Conservation (phyloP, 768 basidiomycete genomes). For the Tulasnella sp. region DNA sequence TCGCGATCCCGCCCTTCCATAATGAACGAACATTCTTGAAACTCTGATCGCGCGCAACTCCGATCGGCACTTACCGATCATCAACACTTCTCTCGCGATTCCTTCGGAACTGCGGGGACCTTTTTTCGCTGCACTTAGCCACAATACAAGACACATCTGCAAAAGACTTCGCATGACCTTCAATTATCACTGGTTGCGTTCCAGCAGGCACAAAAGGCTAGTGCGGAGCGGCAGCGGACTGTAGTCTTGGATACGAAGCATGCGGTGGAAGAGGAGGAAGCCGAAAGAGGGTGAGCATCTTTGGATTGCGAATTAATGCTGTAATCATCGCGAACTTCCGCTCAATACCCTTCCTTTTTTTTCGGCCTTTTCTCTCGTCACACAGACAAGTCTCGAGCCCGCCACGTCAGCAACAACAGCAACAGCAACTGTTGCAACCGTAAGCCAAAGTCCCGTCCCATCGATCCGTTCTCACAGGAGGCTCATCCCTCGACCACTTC, state of each 20-base stretch:
- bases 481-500: neutral
- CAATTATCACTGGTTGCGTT: constrained; percentile 88
- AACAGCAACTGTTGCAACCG: constrained; percentile 35
- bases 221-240: constrained; percentile 85
- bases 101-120: constrained; percentile 11
- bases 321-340: constrained; percentile 22
- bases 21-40: neutral
- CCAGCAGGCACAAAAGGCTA: constrained; percentile 87
- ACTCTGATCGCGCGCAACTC: neutral
- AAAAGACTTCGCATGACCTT: constrained; percentile 93
- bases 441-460: constrained; percentile 29
- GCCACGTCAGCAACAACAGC: constrained; percentile 34
- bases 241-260: constrained; percentile 86
- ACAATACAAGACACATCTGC: constrained; percentile 77
- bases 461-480: constrained; percentile 13
- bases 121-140: constrained; percentile 53
- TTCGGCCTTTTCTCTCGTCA: neutral
- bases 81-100: neutral
- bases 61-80: neutral
- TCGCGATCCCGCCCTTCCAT: constrained; percentile 1
- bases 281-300: constrained; percentile 33
- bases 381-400: constrained; percentile 23
- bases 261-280: constrained; percentile 75
- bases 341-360: constrained; percentile 13
- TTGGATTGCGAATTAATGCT: constrained; percentile 22